phyloP scores from a whole-genome alignment of 2,329 filamentous ascomycete genomes.

The Aciculosporium take region DNA sequence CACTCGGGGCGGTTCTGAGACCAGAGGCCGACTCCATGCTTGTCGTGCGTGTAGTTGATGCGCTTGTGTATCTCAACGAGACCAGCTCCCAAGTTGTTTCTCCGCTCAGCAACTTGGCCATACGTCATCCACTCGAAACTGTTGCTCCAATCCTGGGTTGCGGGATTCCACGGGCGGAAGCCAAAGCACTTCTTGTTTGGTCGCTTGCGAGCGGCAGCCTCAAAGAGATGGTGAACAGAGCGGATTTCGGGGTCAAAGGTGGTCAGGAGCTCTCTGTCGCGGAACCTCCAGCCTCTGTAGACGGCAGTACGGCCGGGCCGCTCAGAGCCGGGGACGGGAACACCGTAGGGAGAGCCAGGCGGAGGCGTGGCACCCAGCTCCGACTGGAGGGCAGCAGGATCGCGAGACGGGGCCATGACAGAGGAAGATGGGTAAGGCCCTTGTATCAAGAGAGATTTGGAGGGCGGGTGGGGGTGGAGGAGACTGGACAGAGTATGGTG shows the following conservation, averaged over 20 bases:
- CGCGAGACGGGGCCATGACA: slow-evolving; percentile 19
- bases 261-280: slow-evolving; percentile 55
- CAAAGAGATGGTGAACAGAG: slow-evolving; percentile 72
- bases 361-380: slow-evolving; percentile 51
- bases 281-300: slow-evolving; percentile 73
- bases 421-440: not conserved
- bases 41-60: slow-evolving; percentile 44
- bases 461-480: not conserved
- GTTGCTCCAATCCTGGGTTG: slow-evolving; percentile 56
- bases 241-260: slow-evolving; percentile 56
- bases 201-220: slow-evolving; percentile 45
- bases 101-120: slow-evolving; percentile 59
- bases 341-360: slow-evolving; percentile 61
- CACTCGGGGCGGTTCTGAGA: slow-evolving; percentile 77
- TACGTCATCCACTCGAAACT: slow-evolving; percentile 78
- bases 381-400: slow-evolving; percentile 27
- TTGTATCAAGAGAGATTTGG: slow-evolving; percentile 2
- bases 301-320: slow-evolving; percentile 56
- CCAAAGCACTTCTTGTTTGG: slow-evolving; percentile 65
- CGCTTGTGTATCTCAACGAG: slow-evolving; percentile 68
- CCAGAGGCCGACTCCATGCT: slow-evolving; percentile 72
- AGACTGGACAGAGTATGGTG: not conserved
- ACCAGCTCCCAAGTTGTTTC: slow-evolving; percentile 74
- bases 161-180: slow-evolving; percentile 62
- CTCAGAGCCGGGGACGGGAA: slow-evolving; percentile 63